Base-by-base conservation (phyloP, 2,329 filamentous ascomycete genomes). In the Alternaria ventricosa region DNA sequence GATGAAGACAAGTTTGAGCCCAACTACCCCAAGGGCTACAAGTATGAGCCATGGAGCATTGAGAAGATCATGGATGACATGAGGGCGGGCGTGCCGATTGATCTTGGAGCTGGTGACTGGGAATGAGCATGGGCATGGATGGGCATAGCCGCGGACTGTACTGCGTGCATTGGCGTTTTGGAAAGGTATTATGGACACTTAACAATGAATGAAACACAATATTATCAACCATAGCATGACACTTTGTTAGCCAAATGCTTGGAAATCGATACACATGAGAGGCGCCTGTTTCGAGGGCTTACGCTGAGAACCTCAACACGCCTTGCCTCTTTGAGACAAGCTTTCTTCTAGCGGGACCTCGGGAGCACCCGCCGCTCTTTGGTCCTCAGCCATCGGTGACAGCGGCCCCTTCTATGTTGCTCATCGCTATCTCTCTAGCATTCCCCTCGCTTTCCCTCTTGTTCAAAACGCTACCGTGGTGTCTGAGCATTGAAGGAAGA, bases 1-100 rank as follows among this genome's bases (percentile, higher is more conserved):
- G 82, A 85, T 60, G 79, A 80, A 33, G 71, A 74, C 28, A 72
- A 71, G 43, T 79, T 82, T 44, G 79, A 80, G 65, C 80, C 82
- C 5, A 85, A 85, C 65, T 82, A 80, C 65, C 83, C 83, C 12
- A 78, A 71, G 10, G 82, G 81, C 1, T 82, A 83, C 64, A 75
- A 68, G 45, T 82, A 80, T 44, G 71, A 78, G 67, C 72, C 79
- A 1, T 83, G 81, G 81, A 81, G 75, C 44, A 81, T 83, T 20
- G 77, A 83, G 62, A 73, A 81, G 63, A 75, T 83, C 12, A 80
- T 81, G 73, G 75, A 78, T 22, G 78, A 80, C 50, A 80, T 79
- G 75, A 67, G 75, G 60, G 72, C 67, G 13, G 80, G 79, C 6
- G 76, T 71, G 64, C 57, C 69, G 3, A 71, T 79, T 55, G 77